Evolutionary conservation across 331 rosid genomes (phyloP), one percentile per base, ranked within the genome.

Genomic region (Malus hybrid): DNA sequence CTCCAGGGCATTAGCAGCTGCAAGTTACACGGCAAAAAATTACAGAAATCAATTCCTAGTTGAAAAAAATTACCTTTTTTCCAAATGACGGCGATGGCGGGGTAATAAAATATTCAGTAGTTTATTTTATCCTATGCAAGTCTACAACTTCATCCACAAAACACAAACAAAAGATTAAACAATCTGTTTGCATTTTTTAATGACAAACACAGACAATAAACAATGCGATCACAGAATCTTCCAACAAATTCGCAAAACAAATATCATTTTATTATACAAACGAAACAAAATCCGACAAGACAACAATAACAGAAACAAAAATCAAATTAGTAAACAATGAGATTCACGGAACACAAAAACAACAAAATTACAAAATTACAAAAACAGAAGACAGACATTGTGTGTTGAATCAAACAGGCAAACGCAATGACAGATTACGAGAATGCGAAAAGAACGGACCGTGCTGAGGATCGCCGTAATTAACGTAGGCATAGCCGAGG

Each of bases 401-500:
- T 59, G 29, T 57, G 28, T 57, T 57, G 27, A 57, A 59, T 59
- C 29, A 59, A 59, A 59, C 29, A 59, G 15, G 29, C 57, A 55
- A 81, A 31, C 48, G 69, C 69, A 75, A 2, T 19, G 57, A 72
- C 16, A 72, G 46, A 65, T 6, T 2, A 52, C 57, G 57, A 16
- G 57, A 52, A 52, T 3, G 66, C 6, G 24, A 31, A 68, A 56
- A 69, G 50, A 0, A 83, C 86, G 28, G 6, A 92, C 97, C 96
- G 9, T 92, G 94, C 42, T 86, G 93, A 20, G 92, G 80, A n/a
- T 27, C 87, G 77, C 61, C 22, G 42, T 69, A 90, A 79, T 92
- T 92, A 73, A 92, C 97, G 63, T 90, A 92, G 64, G 87, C 96
- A 69, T 92, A 92, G 70, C 97, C 97, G 34, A 92, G 97, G 22